Base-by-base conservation (phyloP, 2,329 filamentous ascomycete genomes). In the Aureobasidium sp. region DNA sequence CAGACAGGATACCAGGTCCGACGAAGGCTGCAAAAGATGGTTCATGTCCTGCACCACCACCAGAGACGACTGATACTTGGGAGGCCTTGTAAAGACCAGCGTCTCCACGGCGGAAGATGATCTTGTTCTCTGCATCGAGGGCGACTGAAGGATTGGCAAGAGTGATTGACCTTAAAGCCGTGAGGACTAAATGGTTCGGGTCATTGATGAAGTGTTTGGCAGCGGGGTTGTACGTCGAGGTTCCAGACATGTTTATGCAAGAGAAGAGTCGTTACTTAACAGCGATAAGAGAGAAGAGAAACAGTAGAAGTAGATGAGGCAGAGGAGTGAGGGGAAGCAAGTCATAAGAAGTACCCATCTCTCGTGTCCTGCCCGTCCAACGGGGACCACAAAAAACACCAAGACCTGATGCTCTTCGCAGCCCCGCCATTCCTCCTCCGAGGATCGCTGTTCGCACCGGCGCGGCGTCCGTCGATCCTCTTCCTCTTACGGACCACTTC, bases 171-270 rank as follows among this genome's bases (percentile, higher is more conserved):
- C 86, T 82, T 23, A 97, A 85, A 48, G 92, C 89, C 46, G 85
- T 81, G 71, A 84, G 82, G 73, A 97, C 90, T 57, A 97, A 84
- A 70, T 88, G 82, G 59, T 86, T 84, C 46, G 91, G 86, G 73
- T 95, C 89, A 74, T 91, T 86, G 79, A 96, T 85, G 80, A 97
- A 96, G 78, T 97, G 92, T 79, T 94, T 95, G 26, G 70, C 70
- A 13, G 50, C 42, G 26, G 60, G 50, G 34, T 62, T 62, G 20
- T 55, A 62, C n/a, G 50, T 47, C 17, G 60, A 55, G 17, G 42
- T 55, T 42, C 50, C 50, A 20, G 60, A 62, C 60, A 62, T 62
- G 29, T 36, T 61, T 39, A 36, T 17, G 41, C 26, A 46, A 36
- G 39, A 26, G 27, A 15, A 53, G 13, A 55, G 41, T 36, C 12